phyloP scores from a whole-genome alignment of 2,329 filamentous ascomycete genomes.

The Phymatotrichopsis omnivora region DNA sequence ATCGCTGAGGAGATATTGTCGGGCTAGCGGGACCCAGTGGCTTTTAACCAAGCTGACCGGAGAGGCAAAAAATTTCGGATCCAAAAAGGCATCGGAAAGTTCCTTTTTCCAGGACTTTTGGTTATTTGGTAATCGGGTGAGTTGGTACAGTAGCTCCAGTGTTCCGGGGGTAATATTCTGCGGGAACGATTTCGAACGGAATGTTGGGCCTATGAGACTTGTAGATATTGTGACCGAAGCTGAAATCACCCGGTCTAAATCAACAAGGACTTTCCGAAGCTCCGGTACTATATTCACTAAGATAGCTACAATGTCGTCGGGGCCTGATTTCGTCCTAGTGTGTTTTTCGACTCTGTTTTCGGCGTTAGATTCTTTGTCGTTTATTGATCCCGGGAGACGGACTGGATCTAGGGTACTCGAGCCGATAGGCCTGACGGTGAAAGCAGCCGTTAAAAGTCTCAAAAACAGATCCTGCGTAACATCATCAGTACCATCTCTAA shows the following conservation, averaged over 20 bases:
- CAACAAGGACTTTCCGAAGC: slow-evolving; percentile 70
- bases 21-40: slow-evolving; percentile 73
- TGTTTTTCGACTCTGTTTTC: slow-evolving; percentile 32
- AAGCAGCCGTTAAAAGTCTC: slow-evolving; percentile 79
- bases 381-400: slow-evolving; percentile 36
- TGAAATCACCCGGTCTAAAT: slow-evolving; percentile 69
- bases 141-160: slow-evolving; percentile 62
- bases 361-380: slow-evolving; percentile 37
- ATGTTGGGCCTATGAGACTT: slow-evolving; percentile 68
- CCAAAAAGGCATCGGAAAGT: slow-evolving; percentile 82
- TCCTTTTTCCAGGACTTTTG: slow-evolving; percentile 93
- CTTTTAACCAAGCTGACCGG: slow-evolving; percentile 53
- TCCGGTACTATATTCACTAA: slow-evolving; percentile 69
- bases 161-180: slow-evolving; percentile 66
- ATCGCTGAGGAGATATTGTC: slow-evolving; percentile 74
- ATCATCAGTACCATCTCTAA: neutral
- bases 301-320: slow-evolving; percentile 48
- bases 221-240: slow-evolving; percentile 73
- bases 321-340: slow-evolving; percentile 12
- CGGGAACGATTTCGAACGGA: slow-evolving; percentile 78
- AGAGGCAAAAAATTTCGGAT: slow-evolving; percentile 72
- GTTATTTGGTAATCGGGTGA: slow-evolving; percentile 65
- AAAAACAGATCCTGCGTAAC: slow-evolving; percentile 70
- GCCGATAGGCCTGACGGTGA: slow-evolving; percentile 74
- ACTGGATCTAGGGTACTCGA: slow-evolving; percentile 47